phyloP scores from a whole-genome alignment of 805 yeast species.

The Blastobotrys americana region DNA sequence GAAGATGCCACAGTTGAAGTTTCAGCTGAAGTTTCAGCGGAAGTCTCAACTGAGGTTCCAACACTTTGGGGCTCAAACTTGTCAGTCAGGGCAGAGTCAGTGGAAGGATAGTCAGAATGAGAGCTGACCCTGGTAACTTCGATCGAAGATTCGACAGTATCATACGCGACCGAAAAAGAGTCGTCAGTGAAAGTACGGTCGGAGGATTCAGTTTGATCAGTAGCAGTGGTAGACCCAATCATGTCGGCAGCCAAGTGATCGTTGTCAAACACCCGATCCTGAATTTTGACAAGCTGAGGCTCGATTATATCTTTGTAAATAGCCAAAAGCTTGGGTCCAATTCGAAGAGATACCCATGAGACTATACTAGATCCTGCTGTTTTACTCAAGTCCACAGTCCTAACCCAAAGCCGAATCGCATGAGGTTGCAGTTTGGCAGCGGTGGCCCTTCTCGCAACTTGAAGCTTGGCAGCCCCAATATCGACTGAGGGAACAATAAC shows the following conservation, averaged over 20 bases:
- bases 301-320: constrained; percentile 20
- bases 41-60: background rate
- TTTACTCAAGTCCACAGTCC: background rate
- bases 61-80: no score
- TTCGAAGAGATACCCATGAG: constrained; percentile 11
- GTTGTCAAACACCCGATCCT: constrained; percentile 15
- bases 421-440: constrained; percentile 13
- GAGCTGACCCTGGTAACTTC: background rate
- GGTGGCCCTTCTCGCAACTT: constrained; percentile 1
- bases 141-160: background rate
- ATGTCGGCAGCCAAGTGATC: no score
- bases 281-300: constrained; percentile 23
- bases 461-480: constrained; percentile 9
- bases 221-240: background rate
- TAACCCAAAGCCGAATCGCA: background rate
- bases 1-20: background rate
- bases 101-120: background rate
- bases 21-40: background rate
- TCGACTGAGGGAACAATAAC: constrained; percentile 13
- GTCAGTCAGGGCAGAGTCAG: background rate
- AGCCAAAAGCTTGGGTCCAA: constrained; percentile 14
- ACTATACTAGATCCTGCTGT: background rate
- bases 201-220: background rate
- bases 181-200: background rate
- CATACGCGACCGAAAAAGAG: background rate